phyloP scores from a whole-genome alignment of 805 yeast genomes.

The Kazachstania africana region DNA sequence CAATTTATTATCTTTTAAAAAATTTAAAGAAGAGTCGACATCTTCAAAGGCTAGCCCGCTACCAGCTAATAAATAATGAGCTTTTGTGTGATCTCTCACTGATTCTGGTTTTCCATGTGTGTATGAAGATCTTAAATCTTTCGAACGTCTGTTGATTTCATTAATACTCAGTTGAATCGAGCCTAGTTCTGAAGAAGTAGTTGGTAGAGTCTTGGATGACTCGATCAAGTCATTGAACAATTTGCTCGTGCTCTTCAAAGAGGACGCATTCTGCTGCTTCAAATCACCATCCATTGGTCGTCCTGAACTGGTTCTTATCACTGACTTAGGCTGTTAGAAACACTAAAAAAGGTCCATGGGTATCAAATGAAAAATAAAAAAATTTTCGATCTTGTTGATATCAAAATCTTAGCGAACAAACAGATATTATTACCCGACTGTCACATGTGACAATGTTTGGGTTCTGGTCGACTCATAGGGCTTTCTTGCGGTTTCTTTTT shows the following conservation, averaged over 20 bases:
- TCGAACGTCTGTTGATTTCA: constrained; percentile 64
- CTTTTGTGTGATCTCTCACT: constrained; percentile 40
- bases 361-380: too few relatives aligned
- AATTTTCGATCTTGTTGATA: too few relatives aligned
- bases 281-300: constrained; percentile 1
- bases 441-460: too few relatives aligned
- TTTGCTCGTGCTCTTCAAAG: constrained; percentile 6
- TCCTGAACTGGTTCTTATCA: not conserved
- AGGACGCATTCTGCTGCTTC: too few relatives aligned
- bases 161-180: constrained; percentile 67
- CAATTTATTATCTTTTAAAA: constrained; percentile 9
- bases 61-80: constrained; percentile 81
- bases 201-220: constrained; percentile 65
- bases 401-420: too few relatives aligned
- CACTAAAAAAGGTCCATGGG: too few relatives aligned
- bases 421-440: too few relatives aligned
- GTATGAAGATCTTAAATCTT: constrained; percentile 32
- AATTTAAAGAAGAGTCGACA: constrained; percentile 46
- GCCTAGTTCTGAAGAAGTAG: constrained; percentile 54
- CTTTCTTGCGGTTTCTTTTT: too few relatives aligned
- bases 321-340: too few relatives aligned
- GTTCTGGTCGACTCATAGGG: too few relatives aligned
- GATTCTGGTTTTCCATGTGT: constrained; percentile 6
- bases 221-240: constrained; percentile 61
- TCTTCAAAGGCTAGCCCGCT: constrained; percentile 83